phyloP scores from a whole-genome alignment of 2,329 filamentous ascomycete genomes.

The Emydomyces testavorans region DNA sequence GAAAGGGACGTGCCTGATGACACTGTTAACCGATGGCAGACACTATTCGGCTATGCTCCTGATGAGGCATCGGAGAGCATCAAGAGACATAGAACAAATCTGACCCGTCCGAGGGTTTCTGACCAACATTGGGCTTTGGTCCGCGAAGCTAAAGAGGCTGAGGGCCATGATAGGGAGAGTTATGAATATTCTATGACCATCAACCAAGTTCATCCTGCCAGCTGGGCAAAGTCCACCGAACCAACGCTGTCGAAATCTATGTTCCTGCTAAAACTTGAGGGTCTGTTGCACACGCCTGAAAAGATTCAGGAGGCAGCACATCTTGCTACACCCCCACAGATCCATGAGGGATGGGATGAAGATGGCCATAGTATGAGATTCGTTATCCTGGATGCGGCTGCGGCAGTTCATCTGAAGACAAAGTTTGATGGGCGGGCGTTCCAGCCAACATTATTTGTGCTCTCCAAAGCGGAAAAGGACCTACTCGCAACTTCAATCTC shows the following conservation, averaged over 20 bases:
- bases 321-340: constrained; percentile 13
- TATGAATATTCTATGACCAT: constrained; percentile 27
- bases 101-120: constrained; percentile 25
- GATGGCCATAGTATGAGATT: not conserved
- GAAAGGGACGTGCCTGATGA: not conserved
- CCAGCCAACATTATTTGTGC: not conserved
- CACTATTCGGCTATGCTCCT: constrained; percentile 25
- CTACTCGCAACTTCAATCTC: constrained; percentile 18
- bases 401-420: not conserved
- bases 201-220: not conserved
- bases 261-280: constrained; percentile 22
- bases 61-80: constrained; percentile 27
- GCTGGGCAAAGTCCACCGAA: not conserved
- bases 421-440: not conserved
- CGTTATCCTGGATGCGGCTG: not conserved
- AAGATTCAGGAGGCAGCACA: constrained; percentile 18
- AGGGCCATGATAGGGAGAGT: constrained; percentile 30
- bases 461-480: constrained; percentile 20
- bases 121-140: constrained; percentile 30
- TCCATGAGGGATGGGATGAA: not conserved
- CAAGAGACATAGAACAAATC: constrained; percentile 25
- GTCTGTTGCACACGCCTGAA: constrained; percentile 16
- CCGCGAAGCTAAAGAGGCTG: constrained; percentile 21
- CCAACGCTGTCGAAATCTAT: not conserved
- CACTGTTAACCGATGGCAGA: constrained; percentile 23